These are phyloP conservation scores for Leishmania braziliensis DNA, from an alignment of 208 protist genomes.

Conservation along the genomic window DNA sequence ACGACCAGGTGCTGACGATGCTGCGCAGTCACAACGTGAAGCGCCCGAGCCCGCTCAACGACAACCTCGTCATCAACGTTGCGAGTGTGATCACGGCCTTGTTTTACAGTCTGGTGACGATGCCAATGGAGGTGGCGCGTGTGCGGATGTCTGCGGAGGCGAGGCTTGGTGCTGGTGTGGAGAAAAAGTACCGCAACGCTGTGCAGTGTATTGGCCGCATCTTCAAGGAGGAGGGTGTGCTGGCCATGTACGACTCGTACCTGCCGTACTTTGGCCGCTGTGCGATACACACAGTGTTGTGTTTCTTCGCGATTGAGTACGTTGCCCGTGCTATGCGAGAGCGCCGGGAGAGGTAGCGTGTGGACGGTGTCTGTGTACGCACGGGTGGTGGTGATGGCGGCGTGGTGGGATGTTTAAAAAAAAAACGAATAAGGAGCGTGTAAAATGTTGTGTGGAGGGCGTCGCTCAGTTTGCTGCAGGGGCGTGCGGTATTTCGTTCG, in stretches of 20 bases:
- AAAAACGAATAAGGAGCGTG: no score
- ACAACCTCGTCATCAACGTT: constrained; percentile 81
- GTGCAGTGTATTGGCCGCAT: constrained; percentile 82
- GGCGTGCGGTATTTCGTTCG: no score
- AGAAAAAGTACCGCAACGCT: constrained; percentile 73
- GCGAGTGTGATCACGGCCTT: constrained; percentile 82
- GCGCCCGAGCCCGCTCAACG: constrained; percentile 37
- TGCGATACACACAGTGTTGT: no score
- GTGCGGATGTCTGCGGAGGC: constrained; percentile 90
- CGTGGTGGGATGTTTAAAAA: no score
- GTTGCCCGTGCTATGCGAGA: no score
- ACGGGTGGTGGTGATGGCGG: no score
- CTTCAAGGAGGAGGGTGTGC: constrained; percentile 73
- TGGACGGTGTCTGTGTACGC: no score
- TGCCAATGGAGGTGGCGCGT: constrained; percentile 90
- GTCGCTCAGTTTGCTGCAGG: no score
- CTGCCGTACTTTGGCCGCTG: constrained; percentile 77
- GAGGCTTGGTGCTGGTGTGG: constrained; percentile 50
- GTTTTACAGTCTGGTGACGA: constrained; percentile 86
- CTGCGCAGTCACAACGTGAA: constrained; percentile 55
- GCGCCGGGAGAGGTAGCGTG: no score
- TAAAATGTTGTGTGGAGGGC: no score
- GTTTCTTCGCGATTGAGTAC: no score
- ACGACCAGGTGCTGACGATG: constrained; percentile 90
- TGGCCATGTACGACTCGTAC: constrained; percentile 86